Evolutionary conservation across 2,329 filamentous ascomycete species (phyloP).

Genomic region (Diaporthe sp.): DNA sequence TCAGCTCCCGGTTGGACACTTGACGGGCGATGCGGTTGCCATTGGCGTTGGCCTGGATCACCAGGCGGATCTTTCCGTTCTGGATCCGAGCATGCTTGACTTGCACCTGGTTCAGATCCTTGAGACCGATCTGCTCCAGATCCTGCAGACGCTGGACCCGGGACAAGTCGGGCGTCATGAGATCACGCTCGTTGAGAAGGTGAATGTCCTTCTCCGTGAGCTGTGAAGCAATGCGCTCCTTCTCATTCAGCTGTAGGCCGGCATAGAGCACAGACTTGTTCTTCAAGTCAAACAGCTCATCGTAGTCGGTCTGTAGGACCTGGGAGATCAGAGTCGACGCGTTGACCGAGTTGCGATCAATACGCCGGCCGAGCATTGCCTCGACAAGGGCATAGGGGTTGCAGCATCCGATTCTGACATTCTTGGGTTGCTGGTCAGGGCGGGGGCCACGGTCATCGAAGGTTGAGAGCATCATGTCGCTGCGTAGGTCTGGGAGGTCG

Average conservation of each 20-base stretch:
- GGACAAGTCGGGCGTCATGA: constrained; percentile 60
- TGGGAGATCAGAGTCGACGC: constrained; percentile 54
- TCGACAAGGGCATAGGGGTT: constrained; percentile 62
- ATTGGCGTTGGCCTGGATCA: constrained; percentile 53
- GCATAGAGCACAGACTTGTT: constrained; percentile 59
- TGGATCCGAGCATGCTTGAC: constrained; percentile 58
- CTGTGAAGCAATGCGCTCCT: constrained; percentile 55
- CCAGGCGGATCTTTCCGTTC: constrained; percentile 60
- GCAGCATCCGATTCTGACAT: constrained; percentile 56
- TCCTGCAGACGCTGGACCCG: constrained; percentile 53
- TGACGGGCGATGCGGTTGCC: constrained; percentile 48
- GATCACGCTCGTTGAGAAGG: constrained; percentile 58
- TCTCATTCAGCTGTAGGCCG: constrained; percentile 57
- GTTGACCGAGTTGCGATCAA: constrained; percentile 52
- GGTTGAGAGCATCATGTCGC: constrained; percentile 46
- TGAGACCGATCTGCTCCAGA: constrained; percentile 57
- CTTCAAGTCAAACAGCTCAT: constrained; percentile 63
- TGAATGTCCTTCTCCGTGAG: constrained; percentile 56
- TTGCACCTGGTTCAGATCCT: constrained; percentile 52
- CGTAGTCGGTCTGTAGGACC: constrained; percentile 61
- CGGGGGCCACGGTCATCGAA: constrained; percentile 47
- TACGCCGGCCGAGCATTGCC: constrained; percentile 57
- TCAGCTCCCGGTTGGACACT: constrained; percentile 56
- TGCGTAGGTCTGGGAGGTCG: constrained; percentile 46
- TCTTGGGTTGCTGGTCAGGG: constrained; percentile 54